A percentile compares a stretch with the other conserved stretches of the same genome.
phyloP scores from a whole-genome alignment of 2,329 filamentous ascomycete species.

The Aspergillus terreus region DNA sequence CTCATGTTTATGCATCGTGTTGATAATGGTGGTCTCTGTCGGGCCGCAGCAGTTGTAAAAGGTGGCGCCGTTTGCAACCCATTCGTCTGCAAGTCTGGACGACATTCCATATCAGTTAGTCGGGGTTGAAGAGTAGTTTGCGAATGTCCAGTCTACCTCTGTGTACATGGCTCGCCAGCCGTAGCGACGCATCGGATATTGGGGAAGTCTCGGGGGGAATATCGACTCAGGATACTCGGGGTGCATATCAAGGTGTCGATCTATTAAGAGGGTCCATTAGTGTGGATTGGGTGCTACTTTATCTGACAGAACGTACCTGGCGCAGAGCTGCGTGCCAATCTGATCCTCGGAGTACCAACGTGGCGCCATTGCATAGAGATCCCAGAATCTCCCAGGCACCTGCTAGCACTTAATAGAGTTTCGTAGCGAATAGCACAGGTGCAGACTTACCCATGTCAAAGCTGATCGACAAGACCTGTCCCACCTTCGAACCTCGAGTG shows the following conservation, averaged over 20 bases:
- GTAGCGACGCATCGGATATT: constrained; percentile 10
- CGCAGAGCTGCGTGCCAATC: constrained; percentile 7
- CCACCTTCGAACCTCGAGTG: constrained; percentile 1
- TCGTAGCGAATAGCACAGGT: neutral
- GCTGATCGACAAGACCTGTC: constrained; percentile 9
- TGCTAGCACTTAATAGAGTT: neutral
- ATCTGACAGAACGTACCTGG: constrained; percentile 1
- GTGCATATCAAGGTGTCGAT: constrained; percentile 11
- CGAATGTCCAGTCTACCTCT: constrained; percentile 2
- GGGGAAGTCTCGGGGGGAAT: constrained; percentile 4
- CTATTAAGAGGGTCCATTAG: neutral
- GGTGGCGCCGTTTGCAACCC: constrained; percentile 1
- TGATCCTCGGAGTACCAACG: constrained; percentile 4
- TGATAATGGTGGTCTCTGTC: constrained; percentile 9
- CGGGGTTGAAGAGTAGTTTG: neutral
- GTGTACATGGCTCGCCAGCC: constrained; percentile 8
- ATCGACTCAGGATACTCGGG: constrained; percentile 8
- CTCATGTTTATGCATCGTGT: constrained; percentile 10
- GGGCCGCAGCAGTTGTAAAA: constrained; percentile 12
- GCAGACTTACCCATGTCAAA: constrained; percentile 11
- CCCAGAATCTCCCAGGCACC: constrained; percentile 11
- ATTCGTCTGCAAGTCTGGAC: constrained; percentile 9
- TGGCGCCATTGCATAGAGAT: constrained; percentile 4
- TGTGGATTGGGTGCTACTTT: neutral
- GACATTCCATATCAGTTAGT: neutral